Evolutionary conservation across 768 basidiomycete species (phyloP), one percentile per base, ranked within the genome.

Genomic region (Suillus weaverae): DNA sequence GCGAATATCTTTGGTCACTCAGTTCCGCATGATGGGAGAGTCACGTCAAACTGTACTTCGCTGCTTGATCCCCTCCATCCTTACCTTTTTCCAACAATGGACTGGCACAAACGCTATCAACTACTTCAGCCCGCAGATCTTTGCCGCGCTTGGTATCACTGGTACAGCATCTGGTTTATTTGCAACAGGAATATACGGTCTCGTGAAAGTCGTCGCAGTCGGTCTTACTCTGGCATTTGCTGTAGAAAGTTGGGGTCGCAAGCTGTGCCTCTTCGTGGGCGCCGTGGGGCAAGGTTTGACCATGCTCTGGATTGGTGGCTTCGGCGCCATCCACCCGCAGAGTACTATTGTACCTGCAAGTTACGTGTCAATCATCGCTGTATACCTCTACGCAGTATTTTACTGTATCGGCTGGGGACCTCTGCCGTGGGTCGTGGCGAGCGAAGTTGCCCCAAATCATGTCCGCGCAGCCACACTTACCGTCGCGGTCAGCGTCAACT

Each of bases 101-200:
- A 83, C 81, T 0, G 83, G 83, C 30, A 82, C 81, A 30, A 83
- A 84, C 69, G 78, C 80, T 2, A 79, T 83, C 64, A 83, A 83
- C 67, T 84, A 84, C 67, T 84, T 79, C 67, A 80, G 80, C 62
- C 83, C 83, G 0, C 71, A 76, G 55, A 81, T 84, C 61, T 84
- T 84, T 69, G 76, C 77, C 4, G 70, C 74, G 30, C 77, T 84
- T 13, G 83, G 83, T 4, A 78, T 84, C 11, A 72, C 70, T 8
- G 78, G 79, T 14, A 80, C 76, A 22, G 76, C 74, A 10, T 73
- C 80, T 20, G 78, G 75, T 18, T 71, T 84, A 35, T 77, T 84
- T 55, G 82, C 83, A 9, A 84, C 83, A 18, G 83, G 83, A 71
- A 70, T 68, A 64, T 74, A 71, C 63, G 70, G 73, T 55, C 62